Conservation (phyloP, 495 filamentous ascomycete genomes). For the Talaromyces wortmannii region DNA sequence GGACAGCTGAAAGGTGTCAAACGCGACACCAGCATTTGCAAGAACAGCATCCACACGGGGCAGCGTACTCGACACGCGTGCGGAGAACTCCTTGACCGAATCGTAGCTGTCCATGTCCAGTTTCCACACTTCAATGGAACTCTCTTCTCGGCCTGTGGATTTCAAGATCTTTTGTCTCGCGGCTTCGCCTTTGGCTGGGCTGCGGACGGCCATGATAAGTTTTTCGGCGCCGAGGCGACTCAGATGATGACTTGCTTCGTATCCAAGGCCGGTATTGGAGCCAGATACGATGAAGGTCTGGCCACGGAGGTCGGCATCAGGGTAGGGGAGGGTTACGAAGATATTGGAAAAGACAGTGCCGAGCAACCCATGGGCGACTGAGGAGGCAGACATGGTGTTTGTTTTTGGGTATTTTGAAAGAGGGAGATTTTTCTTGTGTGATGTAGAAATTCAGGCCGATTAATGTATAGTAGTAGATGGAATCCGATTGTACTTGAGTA, state of each 20-base stretch:
- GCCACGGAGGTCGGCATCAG: slow-evolving; percentile 11
- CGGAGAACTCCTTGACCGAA: slow-evolving; percentile 25
- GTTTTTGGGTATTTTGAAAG: not conserved
- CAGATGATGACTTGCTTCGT: slow-evolving; percentile 37
- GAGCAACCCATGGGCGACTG: not conserved
- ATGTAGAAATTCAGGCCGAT: too few relatives aligned
- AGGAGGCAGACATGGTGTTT: not conserved
- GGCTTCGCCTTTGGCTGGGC: slow-evolving; percentile 28
- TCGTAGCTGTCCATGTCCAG: slow-evolving; percentile 26
- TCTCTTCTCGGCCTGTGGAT: slow-evolving; percentile 15
- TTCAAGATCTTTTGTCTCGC: slow-evolving; percentile 24
- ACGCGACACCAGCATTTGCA: slow-evolving; percentile 25
- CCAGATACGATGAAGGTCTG: slow-evolving; percentile 48
- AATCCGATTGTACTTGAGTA: too few relatives aligned
- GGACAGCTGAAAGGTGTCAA: slow-evolving; percentile 5
- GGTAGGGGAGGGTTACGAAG: slow-evolving; percentile 2
- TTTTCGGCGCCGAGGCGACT: slow-evolving; percentile 24
- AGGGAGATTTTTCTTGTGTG: not conserved
- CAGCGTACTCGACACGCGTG: slow-evolving; percentile 10
- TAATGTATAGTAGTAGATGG: too few relatives aligned
- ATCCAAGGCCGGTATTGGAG: slow-evolving; percentile 41
- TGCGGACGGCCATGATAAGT: slow-evolving; percentile 41
- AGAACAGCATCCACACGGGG: slow-evolving; percentile 24
- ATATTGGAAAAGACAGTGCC: slow-evolving; percentile 1
- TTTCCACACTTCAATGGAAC: slow-evolving; percentile 28